Conservation (phyloP, 176 grass and related monocot genomes). For the Eleusine coracana region DNA sequence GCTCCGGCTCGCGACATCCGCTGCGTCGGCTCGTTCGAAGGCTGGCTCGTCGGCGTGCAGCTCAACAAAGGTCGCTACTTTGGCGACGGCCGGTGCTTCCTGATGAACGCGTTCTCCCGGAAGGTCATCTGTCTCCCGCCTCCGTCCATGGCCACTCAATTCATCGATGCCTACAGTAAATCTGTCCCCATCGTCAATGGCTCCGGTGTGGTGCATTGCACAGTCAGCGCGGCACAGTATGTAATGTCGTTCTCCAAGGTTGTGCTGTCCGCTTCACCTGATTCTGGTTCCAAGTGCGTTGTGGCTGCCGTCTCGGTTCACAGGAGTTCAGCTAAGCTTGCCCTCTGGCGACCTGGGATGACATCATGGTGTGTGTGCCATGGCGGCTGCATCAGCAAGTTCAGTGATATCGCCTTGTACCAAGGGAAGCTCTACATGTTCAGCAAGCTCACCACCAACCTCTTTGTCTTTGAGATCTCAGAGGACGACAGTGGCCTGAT, state of each 20-base stretch:
- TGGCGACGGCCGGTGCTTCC: conserved; percentile 42
- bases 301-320: conserved; percentile 30
- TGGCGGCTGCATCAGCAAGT: conserved; percentile 33
- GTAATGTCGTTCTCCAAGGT: conserved; percentile 55
- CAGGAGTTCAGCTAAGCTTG: conserved; percentile 21
- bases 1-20: conserved; percentile 3
- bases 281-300: background rate
- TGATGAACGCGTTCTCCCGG: conserved; percentile 37
- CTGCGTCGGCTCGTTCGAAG: conserved; percentile 39
- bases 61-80: conserved; percentile 24
- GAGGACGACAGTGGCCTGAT: conserved; percentile 23
- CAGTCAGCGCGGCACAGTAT: conserved; percentile 21
- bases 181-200: conserved; percentile 43
- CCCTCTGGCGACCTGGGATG: conserved; percentile 38
- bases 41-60: conserved; percentile 38
- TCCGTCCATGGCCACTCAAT: background rate
- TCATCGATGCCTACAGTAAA: conserved; percentile 11
- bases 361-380: conserved; percentile 35
- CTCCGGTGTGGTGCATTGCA: conserved; percentile 33
- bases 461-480: conserved; percentile 1
- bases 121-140: conserved; percentile 26
- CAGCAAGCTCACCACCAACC: conserved; percentile 9
- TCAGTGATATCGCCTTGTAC: conserved; percentile 31
- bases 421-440: conserved; percentile 41
- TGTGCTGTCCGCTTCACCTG: conserved; percentile 40